A percentile compares a stretch with the other conserved stretches of the same genome.
Conservation (phyloP, 257 asterid genomes). For the Solanum sitiens region DNA sequence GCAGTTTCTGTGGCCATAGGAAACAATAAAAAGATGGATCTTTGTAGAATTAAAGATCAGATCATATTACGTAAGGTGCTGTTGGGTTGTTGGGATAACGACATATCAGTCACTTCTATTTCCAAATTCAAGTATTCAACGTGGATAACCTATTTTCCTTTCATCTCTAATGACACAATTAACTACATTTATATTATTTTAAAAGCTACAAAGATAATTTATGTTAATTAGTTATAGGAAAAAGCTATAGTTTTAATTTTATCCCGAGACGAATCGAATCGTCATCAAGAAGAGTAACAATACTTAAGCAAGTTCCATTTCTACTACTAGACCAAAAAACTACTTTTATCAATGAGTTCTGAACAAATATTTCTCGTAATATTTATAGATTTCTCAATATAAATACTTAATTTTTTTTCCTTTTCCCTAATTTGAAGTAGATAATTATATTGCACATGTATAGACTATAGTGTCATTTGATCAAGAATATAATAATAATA, state of each 20-base stretch:
- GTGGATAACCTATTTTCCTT: neutral
- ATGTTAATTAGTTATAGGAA: neutral
- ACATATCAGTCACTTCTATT: neutral
- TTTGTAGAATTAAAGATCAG: neutral
- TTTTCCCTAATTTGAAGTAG: neutral
- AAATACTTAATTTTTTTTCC: no score
- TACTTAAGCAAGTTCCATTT: neutral
- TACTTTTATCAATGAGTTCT: neutral
- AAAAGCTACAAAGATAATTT: neutral
- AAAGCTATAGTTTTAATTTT: neutral
- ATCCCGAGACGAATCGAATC: neutral
- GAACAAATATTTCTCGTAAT: neutral
- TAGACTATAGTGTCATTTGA: neutral
- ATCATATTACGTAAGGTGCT: neutral
- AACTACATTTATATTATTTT: neutral
- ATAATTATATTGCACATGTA: neutral
- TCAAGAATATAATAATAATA: neutral
- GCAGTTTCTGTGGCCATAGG: neutral
- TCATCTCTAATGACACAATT: neutral
- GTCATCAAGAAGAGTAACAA: neutral
- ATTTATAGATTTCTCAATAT: no score
- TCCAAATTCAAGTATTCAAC: neutral
- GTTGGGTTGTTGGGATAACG: neutral
- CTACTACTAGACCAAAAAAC: neutral
- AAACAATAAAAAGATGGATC: neutral